Evolutionary conservation across 768 basidiomycete species (phyloP), one percentile per base, ranked within the genome.

Genomic region (Brasilioporus rufonigricans): DNA sequence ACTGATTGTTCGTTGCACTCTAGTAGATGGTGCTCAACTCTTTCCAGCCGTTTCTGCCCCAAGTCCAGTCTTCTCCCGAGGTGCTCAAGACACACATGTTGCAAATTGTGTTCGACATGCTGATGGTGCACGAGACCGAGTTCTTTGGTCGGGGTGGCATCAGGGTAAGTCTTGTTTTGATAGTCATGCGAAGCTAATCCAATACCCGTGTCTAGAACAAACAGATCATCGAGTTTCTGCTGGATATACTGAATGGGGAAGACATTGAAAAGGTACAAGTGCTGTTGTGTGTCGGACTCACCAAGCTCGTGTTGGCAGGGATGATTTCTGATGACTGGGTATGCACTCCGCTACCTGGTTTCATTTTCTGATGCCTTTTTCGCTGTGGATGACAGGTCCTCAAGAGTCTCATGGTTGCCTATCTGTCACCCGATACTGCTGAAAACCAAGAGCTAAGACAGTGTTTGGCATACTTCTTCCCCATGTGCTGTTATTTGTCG

Each of bases 381-480:
- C n/a, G n/a, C n/a, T n/a, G n/a, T n/a, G n/a, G n/a, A n/a, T n/a
- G n/a, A n/a, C n/a, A n/a, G n/a, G n/a, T n/a, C n/a, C n/a, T n/a
- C n/a, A n/a, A n/a, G 27, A 4, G 27, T 29, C 27, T 9, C 27
- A n/a, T n/a, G n/a, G n/a, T n/a, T 23, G 75, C 81, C 5, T 98
- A 90, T 69, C 77, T 97, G 46, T 89, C 89, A 0, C 91, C 91
- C 1, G 81, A 86, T 50, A 96, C 91, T 2, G 78, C 74, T 16
- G 82, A 85, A 27, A 98, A 96, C 62, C 87, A 91, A 56, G 82
- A 87, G 52, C 76, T 98, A 18, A 80, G 91, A 39, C 95, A 98
- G 68, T 93, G 87, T 62, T 71, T 97, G 36, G 80, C 86, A 4
- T 90, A 88, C 68, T 96, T 96, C 77, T 85, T 95, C 72, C 89